Base-by-base conservation (phyloP, 208 protist species). In the Leishmania gerbilli region DNA sequence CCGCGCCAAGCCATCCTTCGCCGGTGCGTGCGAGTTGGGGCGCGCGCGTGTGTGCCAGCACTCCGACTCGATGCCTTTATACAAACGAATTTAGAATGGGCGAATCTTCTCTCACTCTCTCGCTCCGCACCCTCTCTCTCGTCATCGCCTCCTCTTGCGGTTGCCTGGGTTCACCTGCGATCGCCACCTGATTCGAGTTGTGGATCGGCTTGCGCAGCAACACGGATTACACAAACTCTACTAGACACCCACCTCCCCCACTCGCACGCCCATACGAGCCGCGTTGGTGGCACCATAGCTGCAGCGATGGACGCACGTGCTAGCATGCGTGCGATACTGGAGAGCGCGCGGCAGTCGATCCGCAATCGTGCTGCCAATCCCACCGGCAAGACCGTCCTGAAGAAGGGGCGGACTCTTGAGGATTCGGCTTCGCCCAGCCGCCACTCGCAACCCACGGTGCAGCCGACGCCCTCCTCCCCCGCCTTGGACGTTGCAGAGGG, bases 381-480 rank as follows among this genome's bases (percentile, higher is more conserved):
- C 6, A 40, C 74, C 2, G 79, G 79, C 11, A 53, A 17, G 3
- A 31, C 42, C 1, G 40, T 71, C 11, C n/a, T 64, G 27, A 83
- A 72, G 31, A 81, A 80, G 21, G 47, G 53, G 6, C 71, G 55
- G 13, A 83, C 75, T 27, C 77, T 81, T 19, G 81, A 85, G 21
- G 62, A 55, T 7, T 31, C 42, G 21, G 21, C 49, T 7, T 55
- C 58, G 60, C 51, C 76, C 3, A 72, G 72, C 55, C 42, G 49
- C 31, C 67, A 56, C 9, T 34, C 67, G 1, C 81, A 78, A 27
- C 8, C 40, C 13, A 83, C 87, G 74, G 89, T 81, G 19, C 81
- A 84, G 82, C 76, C 87, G 56, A 80, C 89, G 7, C 84, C 91
- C 56, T 55, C 81, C 19, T 76, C 84, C 40, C 85, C 82, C 69